Conservation (phyloP, 2,329 filamentous ascomycete species). For the Aaosphaeria pasadenensis region DNA sequence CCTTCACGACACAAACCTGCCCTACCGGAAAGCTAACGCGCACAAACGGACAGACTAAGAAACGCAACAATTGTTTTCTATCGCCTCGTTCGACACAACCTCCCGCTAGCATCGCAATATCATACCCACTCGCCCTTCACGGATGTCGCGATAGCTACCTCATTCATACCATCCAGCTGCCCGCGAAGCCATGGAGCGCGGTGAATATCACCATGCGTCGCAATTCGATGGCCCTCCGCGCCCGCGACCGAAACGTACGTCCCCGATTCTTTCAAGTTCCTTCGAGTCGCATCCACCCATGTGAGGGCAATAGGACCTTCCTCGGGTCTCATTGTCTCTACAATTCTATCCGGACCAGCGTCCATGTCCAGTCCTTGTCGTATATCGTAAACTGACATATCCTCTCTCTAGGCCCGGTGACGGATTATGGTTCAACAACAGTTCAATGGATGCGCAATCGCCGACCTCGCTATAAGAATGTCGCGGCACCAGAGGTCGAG, state of each 20-base stretch:
- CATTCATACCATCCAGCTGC: constrained; percentile 2
- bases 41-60: too few relatives aligned
- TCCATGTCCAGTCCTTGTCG: not conserved
- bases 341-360: too few relatives aligned
- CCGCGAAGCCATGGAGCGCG: constrained; percentile 28
- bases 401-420: constrained; percentile 68
- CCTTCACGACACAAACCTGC: too few relatives aligned
- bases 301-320: too few relatives aligned
- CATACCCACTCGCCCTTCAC: too few relatives aligned
- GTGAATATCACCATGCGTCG: constrained; percentile 30
- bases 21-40: too few relatives aligned
- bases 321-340: too few relatives aligned
- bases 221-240: constrained; percentile 32
- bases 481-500: constrained; percentile 72
- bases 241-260: constrained; percentile 36
- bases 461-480: constrained; percentile 70
- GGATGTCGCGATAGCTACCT: not conserved
- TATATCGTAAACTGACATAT: not conserved
- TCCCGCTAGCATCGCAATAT: too few relatives aligned
- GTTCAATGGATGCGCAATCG: constrained; percentile 89
- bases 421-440: constrained; percentile 87
- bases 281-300: not conserved
- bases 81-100: too few relatives aligned
- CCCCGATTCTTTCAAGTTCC: not conserved
- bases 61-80: too few relatives aligned